These are phyloP conservation scores for Aegilops sharonensis DNA, from an alignment of 176 grass and related monocot genomes.

Conservation along the genomic window DNA sequence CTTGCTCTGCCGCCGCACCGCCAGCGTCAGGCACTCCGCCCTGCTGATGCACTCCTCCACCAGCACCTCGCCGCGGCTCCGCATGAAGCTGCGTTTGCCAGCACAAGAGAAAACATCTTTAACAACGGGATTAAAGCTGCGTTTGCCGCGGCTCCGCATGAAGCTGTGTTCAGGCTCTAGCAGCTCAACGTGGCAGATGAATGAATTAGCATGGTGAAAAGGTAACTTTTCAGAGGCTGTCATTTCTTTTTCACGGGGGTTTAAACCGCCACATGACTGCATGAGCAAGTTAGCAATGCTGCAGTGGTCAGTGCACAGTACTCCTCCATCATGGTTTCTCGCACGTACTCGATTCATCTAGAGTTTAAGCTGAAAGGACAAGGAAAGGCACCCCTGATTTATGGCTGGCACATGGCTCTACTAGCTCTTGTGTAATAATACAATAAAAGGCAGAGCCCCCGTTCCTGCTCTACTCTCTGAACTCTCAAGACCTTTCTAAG, in stretches of 20 bases:
- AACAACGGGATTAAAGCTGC: background rate
- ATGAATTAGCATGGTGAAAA: background rate
- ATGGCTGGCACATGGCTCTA: conserved; percentile 34
- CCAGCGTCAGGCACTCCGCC: conserved; percentile 85
- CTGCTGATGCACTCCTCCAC: conserved; percentile 85
- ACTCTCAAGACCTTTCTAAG: background rate
- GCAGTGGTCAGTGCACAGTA: background rate
- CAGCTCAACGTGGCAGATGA: background rate
- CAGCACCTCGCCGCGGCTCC: conserved; percentile 70
- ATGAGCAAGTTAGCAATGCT: background rate
- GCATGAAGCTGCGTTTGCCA: conserved; percentile 46
- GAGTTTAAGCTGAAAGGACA: conserved; percentile 22
- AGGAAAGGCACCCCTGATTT: conserved; percentile 19
- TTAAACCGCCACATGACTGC: background rate
- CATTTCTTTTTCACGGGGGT: background rate
- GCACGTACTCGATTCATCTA: background rate
- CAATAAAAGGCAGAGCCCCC: background rate
- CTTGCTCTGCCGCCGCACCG: conserved; percentile 76
- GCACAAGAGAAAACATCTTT: too few relatives aligned
- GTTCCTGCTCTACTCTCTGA: background rate
- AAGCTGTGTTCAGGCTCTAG: too few relatives aligned
- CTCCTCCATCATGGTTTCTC: background rate
- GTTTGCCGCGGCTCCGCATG: too few relatives aligned
- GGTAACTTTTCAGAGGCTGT: background rate
- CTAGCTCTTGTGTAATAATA: background rate